Conservation (phyloP, 768 basidiomycete genomes). For the Suillus americanus region DNA sequence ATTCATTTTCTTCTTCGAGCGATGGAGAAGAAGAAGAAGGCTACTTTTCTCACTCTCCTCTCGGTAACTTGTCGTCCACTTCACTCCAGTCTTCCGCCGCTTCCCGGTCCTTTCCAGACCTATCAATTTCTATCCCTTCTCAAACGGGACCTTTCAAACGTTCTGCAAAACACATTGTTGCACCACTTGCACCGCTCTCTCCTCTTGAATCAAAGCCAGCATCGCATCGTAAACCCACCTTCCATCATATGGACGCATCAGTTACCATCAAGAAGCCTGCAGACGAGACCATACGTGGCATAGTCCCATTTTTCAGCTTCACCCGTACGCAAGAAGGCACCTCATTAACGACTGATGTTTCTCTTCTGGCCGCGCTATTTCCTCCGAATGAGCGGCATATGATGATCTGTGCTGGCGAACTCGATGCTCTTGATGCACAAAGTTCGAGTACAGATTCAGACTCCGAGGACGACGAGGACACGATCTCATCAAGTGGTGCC, state of each 20-base stretch:
- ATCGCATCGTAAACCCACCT: conserved; percentile 10
- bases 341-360: conserved; percentile 71
- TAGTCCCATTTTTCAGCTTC: conserved; percentile 79
- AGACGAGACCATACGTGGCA: conserved; percentile 8
- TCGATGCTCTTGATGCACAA: conserved; percentile 55
- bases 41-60: conserved; percentile 62
- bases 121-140: conserved; percentile 31
- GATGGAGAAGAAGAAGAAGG: conserved; percentile 46
- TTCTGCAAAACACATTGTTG: conserved; percentile 37
- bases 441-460: conserved; percentile 32
- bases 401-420: conserved; percentile 70
- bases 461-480: conserved; percentile 37
- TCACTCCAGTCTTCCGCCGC: conserved; percentile 32
- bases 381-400: conserved; percentile 69
- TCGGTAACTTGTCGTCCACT: conserved; percentile 33
- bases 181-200: conserved; percentile 33
- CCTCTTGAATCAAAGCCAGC: conserved; percentile 20
- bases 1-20: conserved; percentile 26
- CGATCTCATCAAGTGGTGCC: conserved; percentile 36
- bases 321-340: conserved; percentile 77
- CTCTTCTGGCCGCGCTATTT: conserved; percentile 67
- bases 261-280: conserved; percentile 16
- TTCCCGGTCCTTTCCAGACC: conserved; percentile 46
- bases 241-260: conserved; percentile 7
- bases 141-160: conserved; percentile 35